phyloP scores from a whole-genome alignment of 169 alveolate species.

The Plasmodium adleri region DNA sequence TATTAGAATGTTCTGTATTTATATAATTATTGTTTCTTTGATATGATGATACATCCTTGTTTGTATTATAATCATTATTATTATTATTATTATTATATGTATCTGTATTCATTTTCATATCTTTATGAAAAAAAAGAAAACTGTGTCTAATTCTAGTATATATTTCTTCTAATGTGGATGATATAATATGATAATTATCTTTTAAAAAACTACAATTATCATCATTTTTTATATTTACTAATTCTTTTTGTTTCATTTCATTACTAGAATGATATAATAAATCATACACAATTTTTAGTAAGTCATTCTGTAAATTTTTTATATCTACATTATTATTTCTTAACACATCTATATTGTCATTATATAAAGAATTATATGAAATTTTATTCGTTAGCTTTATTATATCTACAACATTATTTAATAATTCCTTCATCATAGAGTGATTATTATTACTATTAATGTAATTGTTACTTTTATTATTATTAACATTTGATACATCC shows the following conservation, averaged over 20 bases:
- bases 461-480: slow-evolving; percentile 12
- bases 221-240: background rate
- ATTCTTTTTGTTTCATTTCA: slow-evolving; percentile 15
- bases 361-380: slow-evolving; percentile 33
- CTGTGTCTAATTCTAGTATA: slow-evolving; percentile 9
- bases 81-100: slow-evolving; percentile 3
- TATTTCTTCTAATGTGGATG: slow-evolving; percentile 44
- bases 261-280: slow-evolving; percentile 37
- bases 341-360: slow-evolving; percentile 8
- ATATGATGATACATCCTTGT: background rate
- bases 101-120: background rate
- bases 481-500: too few relatives aligned
- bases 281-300: slow-evolving; percentile 35
- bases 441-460: slow-evolving; percentile 22
- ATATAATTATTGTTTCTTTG: background rate
- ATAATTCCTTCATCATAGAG: slow-evolving; percentile 19
- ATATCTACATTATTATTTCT: slow-evolving; percentile 29
- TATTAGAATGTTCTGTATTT: too few relatives aligned
- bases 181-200: slow-evolving; percentile 42
- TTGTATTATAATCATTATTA: background rate
- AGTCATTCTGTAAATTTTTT: slow-evolving; percentile 42
- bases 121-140: slow-evolving; percentile 26
- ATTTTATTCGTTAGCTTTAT: slow-evolving; percentile 49
- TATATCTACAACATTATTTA: slow-evolving; percentile 62
- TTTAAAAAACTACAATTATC: slow-evolving; percentile 7